Evolutionary conservation across 805 yeast species (phyloP).

Genomic region (Kodamaea kaohsiungensis): DNA sequence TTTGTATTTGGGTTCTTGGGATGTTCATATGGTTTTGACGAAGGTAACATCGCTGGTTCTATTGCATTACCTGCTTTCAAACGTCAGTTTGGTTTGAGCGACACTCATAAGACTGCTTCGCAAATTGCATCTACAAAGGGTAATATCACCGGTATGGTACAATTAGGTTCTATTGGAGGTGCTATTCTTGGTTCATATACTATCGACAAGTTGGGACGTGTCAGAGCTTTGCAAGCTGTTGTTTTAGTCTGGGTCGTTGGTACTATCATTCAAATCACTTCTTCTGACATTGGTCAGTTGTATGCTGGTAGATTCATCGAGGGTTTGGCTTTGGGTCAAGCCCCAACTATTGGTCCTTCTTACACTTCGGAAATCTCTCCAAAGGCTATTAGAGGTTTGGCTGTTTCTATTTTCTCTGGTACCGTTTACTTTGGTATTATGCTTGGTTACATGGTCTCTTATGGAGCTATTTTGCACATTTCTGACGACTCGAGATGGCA

Average conservation of each 20-base stretch:
- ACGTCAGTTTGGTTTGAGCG: conserved; percentile 19
- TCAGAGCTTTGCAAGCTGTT: conserved; percentile 21
- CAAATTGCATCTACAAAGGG: conserved; percentile 26
- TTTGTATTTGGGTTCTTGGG: conserved; percentile 47
- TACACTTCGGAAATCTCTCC: conserved; percentile 25
- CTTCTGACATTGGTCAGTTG: conserved; percentile 21
- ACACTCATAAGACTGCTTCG: conserved; percentile 16
- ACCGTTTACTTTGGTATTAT: conserved; percentile 27
- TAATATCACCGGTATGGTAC: conserved; percentile 27
- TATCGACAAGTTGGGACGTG: conserved; percentile 45
- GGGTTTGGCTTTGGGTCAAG: conserved; percentile 26
- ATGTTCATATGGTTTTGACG: conserved; percentile 27
- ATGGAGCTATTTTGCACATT: conserved; percentile 47
- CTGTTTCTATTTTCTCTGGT: conserved; percentile 36
- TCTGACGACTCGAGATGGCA: conserved; percentile 17
- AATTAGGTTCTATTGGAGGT: conserved; percentile 26
- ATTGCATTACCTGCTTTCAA: conserved; percentile 22
- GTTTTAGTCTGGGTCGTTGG: conserved; percentile 28
- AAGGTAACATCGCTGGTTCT: conserved; percentile 23
- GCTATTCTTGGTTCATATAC: conserved; percentile 24
- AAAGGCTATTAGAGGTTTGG: conserved; percentile 29
- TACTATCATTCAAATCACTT: conserved; percentile 22
- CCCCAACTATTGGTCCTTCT: conserved; percentile 25
- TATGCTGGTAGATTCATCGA: conserved; percentile 26
- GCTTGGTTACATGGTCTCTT: conserved; percentile 32